Evolutionary conservation across 805 yeast species (phyloP).

Genomic region (Ogataea philodendri): DNA sequence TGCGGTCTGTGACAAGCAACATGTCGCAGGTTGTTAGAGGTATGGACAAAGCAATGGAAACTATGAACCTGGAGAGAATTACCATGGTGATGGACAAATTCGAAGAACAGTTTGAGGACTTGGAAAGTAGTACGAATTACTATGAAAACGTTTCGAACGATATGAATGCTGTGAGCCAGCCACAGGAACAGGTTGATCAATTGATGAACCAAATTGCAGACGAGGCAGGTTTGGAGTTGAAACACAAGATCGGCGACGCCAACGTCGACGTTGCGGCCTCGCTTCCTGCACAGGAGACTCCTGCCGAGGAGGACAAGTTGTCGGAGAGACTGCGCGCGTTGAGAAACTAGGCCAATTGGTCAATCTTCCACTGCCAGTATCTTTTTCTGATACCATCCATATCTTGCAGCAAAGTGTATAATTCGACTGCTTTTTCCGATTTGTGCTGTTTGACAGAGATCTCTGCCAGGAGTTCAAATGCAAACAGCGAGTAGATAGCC

Average conservation of each 20-base stretch:
- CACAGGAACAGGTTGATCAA: slow-evolving; percentile 92
- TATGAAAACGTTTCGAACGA: slow-evolving; percentile 88
- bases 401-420: slow-evolving; percentile 50
- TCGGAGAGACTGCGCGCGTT: slow-evolving; percentile 89
- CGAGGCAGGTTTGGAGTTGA: slow-evolving; percentile 92
- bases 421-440: slow-evolving; percentile 36
- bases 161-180: slow-evolving; percentile 85
- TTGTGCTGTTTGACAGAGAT: slow-evolving; percentile 39
- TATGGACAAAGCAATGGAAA: slow-evolving; percentile 93
- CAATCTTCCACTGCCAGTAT: slow-evolving; percentile 31
- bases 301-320: slow-evolving; percentile 75
- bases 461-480: slow-evolving; percentile 60
- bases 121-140: slow-evolving; percentile 90
- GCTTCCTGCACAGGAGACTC: slow-evolving; percentile 30
- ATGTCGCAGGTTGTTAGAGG: slow-evolving; percentile 93
- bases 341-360: slow-evolving; percentile 39
- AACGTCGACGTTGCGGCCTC: slow-evolving; percentile 48
- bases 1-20: slow-evolving; percentile 91
- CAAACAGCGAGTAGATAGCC: slow-evolving; percentile 48
- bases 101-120: slow-evolving; percentile 92
- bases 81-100: slow-evolving; percentile 96
- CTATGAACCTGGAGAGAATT: slow-evolving; percentile 91
- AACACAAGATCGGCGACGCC: slow-evolving; percentile 72
- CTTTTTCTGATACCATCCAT: slow-evolving; percentile 32
- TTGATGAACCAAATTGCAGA: slow-evolving; percentile 91